A percentile compares a stretch with the other conserved stretches of the same genome.
phyloP scores from a whole-genome alignment of 2,329 filamentous ascomycete genomes.

The Ascochyta clinopodiicola region DNA sequence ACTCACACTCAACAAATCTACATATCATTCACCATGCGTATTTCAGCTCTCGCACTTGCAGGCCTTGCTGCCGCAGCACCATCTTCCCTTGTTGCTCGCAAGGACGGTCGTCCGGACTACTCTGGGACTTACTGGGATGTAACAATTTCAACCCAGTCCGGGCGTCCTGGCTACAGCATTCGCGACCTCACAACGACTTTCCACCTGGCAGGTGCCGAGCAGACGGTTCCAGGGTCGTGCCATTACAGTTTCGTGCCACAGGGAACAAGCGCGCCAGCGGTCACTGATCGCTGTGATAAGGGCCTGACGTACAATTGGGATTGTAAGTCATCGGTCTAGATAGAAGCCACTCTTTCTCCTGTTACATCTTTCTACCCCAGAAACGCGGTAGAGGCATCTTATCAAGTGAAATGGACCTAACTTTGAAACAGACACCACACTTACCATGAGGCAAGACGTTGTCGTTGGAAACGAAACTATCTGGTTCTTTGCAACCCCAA shows the following conservation, averaged over 20 bases:
- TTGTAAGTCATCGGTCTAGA: slow-evolving; percentile 7
- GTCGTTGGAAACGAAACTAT: no score
- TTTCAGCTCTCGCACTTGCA: slow-evolving; percentile 7
- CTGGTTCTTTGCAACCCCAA: no score
- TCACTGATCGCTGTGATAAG: slow-evolving; percentile 9
- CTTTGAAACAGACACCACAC: no score
- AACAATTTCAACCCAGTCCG: slow-evolving; percentile 14
- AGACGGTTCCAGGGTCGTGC: slow-evolving; percentile 6
- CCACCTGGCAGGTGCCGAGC: slow-evolving; percentile 2
- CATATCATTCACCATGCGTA: slow-evolving; percentile 9
- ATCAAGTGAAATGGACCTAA: no score
- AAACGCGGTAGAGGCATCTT: no score
- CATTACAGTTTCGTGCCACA: slow-evolving; percentile 25
- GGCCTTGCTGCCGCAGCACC: slow-evolving; percentile 6
- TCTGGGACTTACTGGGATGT: slow-evolving; percentile 21
- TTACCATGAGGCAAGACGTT: no score
- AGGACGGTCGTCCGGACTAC: slow-evolving; percentile 7
- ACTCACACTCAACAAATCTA: no score
- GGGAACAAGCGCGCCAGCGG: slow-evolving; percentile 13
- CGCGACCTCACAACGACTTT: slow-evolving; percentile 13
- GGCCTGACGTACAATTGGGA: slow-evolving; percentile 19
- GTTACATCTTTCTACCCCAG: no score
- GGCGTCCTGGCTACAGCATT: slow-evolving; percentile 20
- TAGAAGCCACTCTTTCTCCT: no score
- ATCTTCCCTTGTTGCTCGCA: background rate